These are phyloP conservation scores for Sphagnum magellanicum DNA, from an alignment of 228 moss, liverwort and hornwort species.

Conservation along the genomic window DNA sequence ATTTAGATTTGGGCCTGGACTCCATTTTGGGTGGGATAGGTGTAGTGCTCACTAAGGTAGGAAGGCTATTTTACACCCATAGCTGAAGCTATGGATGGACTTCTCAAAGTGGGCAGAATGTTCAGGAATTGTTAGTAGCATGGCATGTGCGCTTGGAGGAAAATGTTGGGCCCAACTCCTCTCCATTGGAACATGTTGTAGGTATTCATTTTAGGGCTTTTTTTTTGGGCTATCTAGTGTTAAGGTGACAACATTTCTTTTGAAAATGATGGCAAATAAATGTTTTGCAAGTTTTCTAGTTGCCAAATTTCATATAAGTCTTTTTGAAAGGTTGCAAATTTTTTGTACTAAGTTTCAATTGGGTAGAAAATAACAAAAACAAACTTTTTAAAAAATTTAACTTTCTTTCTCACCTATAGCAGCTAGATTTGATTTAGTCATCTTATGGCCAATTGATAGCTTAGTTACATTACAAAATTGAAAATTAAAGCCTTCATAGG, in stretches of 20 bases:
- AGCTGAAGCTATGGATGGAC: neutral
- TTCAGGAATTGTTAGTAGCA: neutral
- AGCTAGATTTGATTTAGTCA: no score
- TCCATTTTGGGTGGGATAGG: neutral
- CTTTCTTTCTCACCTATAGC: no score
- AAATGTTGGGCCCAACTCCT: neutral
- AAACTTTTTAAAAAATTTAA: no score
- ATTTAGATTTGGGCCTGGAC: neutral
- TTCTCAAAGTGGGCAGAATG: neutral
- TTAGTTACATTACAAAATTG: no score
- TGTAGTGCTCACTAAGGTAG: neutral
- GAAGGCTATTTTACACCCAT: neutral
- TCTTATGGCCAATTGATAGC: no score
- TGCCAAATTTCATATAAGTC: no score
- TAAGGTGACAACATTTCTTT: neutral
- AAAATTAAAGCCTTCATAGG: no score
- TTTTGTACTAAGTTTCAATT: no score
- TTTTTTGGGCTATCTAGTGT: neutral
- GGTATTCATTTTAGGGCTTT: neutral
- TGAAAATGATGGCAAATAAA: neutral
- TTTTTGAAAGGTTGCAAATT: no score
- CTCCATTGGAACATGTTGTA: neutral
- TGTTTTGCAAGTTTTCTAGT: neutral
- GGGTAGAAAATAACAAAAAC: no score
- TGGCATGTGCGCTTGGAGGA: neutral